A percentile compares a stretch with the other conserved stretches of the same genome.
Evolutionary conservation across 1,284 basidiomycete species (phyloP).

Genomic region (Neolentinus lepideus): DNA sequence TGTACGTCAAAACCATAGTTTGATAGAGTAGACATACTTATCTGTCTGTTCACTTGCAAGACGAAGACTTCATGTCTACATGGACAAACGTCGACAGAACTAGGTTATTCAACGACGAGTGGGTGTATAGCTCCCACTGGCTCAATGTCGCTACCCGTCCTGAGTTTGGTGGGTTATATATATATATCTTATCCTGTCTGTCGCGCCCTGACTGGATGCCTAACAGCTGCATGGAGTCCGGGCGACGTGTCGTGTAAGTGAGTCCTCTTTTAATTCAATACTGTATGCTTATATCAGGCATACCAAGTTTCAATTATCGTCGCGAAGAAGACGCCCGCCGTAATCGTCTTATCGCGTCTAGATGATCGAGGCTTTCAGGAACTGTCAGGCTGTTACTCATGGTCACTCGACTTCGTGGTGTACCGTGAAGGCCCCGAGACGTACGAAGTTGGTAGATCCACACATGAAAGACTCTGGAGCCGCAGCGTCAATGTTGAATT

Average conservation of each 20-base stretch:
- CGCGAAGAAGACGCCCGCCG: slow-evolving; percentile 25
- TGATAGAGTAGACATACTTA: no score
- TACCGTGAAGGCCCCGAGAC: slow-evolving; percentile 31
- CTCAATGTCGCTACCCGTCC: slow-evolving; percentile 29
- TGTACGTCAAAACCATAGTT: slow-evolving; percentile 24
- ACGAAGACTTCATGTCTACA: slow-evolving; percentile 40
- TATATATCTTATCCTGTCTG: no score
- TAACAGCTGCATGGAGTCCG: slow-evolving; percentile 30
- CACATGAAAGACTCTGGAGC: slow-evolving; percentile 20
- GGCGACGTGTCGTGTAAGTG: slow-evolving; percentile 42
- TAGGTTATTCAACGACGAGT: slow-evolving; percentile 37
- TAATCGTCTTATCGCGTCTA: slow-evolving; percentile 41
- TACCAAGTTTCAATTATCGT: slow-evolving; percentile 34
- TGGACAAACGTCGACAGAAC: slow-evolving; percentile 40
- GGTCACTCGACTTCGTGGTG: slow-evolving; percentile 39
- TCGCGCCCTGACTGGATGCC: no score
- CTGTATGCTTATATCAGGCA: neutral
- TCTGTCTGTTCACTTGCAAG: no score
- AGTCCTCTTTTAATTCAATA: neutral
- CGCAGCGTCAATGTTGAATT: slow-evolving; percentile 36
- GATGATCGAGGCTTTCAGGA: slow-evolving; percentile 36
- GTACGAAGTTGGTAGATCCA: slow-evolving; percentile 29
- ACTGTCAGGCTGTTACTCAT: slow-evolving; percentile 25
- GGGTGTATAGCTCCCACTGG: slow-evolving; percentile 44
- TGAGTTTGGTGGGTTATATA: slow-evolving; percentile 14